Evolutionary conservation across 352 stramenopile species (phyloP).

Genomic region (Pythium chondricola): DNA sequence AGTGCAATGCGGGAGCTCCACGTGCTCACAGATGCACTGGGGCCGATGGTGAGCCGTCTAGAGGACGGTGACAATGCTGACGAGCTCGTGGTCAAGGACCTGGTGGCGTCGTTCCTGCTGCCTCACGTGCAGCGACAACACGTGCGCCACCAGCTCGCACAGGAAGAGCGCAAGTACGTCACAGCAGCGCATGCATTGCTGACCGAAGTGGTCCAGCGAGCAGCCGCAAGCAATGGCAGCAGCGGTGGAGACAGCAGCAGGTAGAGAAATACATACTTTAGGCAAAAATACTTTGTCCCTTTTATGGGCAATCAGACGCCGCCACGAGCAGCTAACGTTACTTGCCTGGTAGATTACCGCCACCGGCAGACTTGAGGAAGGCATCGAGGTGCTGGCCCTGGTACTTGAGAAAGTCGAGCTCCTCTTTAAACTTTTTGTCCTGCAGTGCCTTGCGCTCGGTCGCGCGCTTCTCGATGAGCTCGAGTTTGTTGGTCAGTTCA

Average conservation of each 20-base stretch:
- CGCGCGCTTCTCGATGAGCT: slow-evolving; percentile 90
- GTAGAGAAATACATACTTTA: not conserved
- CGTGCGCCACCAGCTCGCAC: slow-evolving; percentile 45
- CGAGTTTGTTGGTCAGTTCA: slow-evolving; percentile 88
- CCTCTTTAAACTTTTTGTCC: slow-evolving; percentile 93
- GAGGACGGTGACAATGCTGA: slow-evolving; percentile 44
- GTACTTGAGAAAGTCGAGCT: slow-evolving; percentile 94
- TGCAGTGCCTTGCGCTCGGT: slow-evolving; percentile 84
- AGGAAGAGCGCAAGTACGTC: slow-evolving; percentile 64
- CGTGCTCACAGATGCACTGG: slow-evolving; percentile 34
- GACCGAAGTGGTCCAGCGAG: slow-evolving; percentile 26
- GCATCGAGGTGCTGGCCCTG: slow-evolving; percentile 93
- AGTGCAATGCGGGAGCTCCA: slow-evolving; percentile 49
- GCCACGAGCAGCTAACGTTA: slow-evolving; percentile 9
- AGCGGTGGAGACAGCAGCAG: not conserved
- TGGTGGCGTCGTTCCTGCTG: slow-evolving; percentile 78
- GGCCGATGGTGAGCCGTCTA: slow-evolving; percentile 43
- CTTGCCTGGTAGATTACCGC: no score
- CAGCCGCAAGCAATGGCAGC: not conserved
- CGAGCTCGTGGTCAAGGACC: slow-evolving; percentile 60
- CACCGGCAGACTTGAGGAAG: slow-evolving; percentile 88
- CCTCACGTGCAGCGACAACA: slow-evolving; percentile 67
- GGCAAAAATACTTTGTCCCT: not conserved
- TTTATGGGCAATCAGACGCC: slow-evolving; percentile 6
- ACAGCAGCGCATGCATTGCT: slow-evolving; percentile 55